Percentiles rank a stretch among this genome's conserved stretches.
Evolutionary conservation across 352 stramenopile species (phyloP).

Genomic region (Globisporangium acanthophoron): DNA sequence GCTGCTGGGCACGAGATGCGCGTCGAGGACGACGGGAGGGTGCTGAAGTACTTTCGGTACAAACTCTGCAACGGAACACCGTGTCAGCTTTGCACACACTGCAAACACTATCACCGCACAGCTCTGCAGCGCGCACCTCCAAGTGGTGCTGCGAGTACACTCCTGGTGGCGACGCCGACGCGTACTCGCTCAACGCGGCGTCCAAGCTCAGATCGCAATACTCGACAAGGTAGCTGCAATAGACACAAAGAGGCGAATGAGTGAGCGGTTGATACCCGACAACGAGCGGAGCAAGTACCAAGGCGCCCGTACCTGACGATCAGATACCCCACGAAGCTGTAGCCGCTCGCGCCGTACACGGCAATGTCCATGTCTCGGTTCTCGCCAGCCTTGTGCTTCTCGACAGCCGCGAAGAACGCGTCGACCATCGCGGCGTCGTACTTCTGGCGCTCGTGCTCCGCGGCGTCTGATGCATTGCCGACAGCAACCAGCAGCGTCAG

Average conservation of each 20-base stretch:
- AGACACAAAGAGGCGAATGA: constrained; percentile 3
- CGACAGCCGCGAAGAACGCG: constrained; percentile 54
- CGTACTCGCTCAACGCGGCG: constrained; percentile 62
- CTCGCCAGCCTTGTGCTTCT: constrained; percentile 50
- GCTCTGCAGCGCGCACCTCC: constrained; percentile 31
- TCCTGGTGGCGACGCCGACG: constrained; percentile 38
- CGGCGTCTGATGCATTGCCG: constrained; percentile 10
- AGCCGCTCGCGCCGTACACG: constrained; percentile 55
- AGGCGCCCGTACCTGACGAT: constrained; percentile 45
- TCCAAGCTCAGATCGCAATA: constrained; percentile 55
- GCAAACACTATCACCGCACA: constrained; percentile 1
- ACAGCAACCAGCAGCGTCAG: not conserved
- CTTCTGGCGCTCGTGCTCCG: constrained; percentile 26
- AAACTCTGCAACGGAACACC: constrained; percentile 24
- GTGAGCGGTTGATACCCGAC: not conserved
- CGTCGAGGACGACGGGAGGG: constrained; percentile 42
- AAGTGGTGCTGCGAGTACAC: constrained; percentile 67
- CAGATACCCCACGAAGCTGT: constrained; percentile 75
- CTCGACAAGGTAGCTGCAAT: constrained; percentile 66
- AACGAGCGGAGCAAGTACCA: not conserved
- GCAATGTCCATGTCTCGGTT: constrained; percentile 76
- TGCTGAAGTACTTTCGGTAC: constrained; percentile 80
- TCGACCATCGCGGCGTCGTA: constrained; percentile 48
- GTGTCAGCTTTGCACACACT: not conserved
- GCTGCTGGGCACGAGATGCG: constrained; percentile 40